Percentiles rank a stretch among this genome's conserved stretches.
phyloP scores from a whole-genome alignment of 257 asterid species.

The Coffea eugenioides region DNA sequence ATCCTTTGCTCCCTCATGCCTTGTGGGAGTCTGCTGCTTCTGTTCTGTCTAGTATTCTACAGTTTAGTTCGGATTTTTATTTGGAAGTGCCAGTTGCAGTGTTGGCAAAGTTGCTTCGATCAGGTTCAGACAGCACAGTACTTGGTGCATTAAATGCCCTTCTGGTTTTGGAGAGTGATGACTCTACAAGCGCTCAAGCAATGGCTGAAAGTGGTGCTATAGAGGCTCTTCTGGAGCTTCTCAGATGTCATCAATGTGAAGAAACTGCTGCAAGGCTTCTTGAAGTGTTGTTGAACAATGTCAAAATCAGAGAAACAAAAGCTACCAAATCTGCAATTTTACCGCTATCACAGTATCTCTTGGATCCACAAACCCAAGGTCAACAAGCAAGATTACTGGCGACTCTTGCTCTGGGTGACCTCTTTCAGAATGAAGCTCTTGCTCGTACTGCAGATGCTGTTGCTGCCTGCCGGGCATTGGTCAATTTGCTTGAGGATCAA shows the following conservation, averaged over 20 bases:
- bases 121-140: constrained; percentile 81
- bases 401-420: constrained; percentile 94
- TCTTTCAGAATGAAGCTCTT: constrained; percentile 93
- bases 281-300: constrained; percentile 86
- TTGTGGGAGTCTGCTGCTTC: constrained; percentile 98
- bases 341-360: constrained; percentile 90
- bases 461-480: constrained; percentile 96
- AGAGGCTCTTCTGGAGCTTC: constrained; percentile 90
- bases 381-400: constrained; percentile 96
- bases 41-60: constrained; percentile 82
- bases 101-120: constrained; percentile 80
- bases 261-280: constrained; percentile 96
- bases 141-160: constrained; percentile 93
- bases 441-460: constrained; percentile 93
- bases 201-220: constrained; percentile 99
- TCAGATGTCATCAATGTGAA: constrained; percentile 88
- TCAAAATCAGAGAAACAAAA: constrained; percentile 88
- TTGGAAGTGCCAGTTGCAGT: constrained; percentile 99
- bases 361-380: constrained; percentile 99
- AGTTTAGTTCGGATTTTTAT: constrained; percentile 86
- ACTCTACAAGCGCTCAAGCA: constrained; percentile 93
- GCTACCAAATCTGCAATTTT: constrained; percentile 88
- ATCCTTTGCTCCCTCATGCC: constrained; percentile 76
- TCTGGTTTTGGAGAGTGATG: constrained; percentile 89
- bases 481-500: constrained; percentile 97